Conservation (phyloP, 1,139 yeast species). For the Lodderomyces metapsilosis region DNA sequence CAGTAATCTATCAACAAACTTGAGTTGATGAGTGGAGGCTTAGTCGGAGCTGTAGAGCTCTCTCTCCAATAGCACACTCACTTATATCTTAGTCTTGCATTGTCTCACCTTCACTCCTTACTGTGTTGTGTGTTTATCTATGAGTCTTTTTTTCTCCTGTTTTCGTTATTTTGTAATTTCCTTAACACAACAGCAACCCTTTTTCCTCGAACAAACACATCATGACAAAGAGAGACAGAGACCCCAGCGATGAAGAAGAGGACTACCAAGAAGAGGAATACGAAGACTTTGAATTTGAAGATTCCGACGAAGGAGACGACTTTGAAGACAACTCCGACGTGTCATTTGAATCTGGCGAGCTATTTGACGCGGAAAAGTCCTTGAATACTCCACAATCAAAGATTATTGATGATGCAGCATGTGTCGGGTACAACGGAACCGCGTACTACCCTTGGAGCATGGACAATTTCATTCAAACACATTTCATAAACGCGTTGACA, state of each 20-base stretch:
- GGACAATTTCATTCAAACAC: slow-evolving; percentile 22
- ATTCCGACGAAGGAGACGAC: slow-evolving; percentile 23
- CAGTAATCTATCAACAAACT: too few relatives aligned
- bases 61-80: too few relatives aligned
- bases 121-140: neutral
- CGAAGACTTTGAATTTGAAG: neutral
- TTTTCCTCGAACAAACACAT: neutral
- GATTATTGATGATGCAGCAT: slow-evolving; percentile 7
- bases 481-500: slow-evolving; percentile 19
- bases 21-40: too few relatives aligned
- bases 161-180: slow-evolving; percentile 1
- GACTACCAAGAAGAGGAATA: neutral
- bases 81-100: too few relatives aligned
- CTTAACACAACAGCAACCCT: neutral
- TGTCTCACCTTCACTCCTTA: too few relatives aligned
- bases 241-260: neutral
- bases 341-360: slow-evolving; percentile 6
- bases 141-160: neutral
- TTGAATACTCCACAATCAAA: slow-evolving; percentile 8
- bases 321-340: slow-evolving; percentile 19
- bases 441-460: slow-evolving; percentile 29
- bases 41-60: too few relatives aligned
- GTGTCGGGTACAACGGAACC: slow-evolving; percentile 16
- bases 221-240: slow-evolving; percentile 2
- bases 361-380: slow-evolving; percentile 4